Evolutionary conservation across 352 stramenopile species (phyloP).

Genomic region (Phytopythium helicoides): DNA sequence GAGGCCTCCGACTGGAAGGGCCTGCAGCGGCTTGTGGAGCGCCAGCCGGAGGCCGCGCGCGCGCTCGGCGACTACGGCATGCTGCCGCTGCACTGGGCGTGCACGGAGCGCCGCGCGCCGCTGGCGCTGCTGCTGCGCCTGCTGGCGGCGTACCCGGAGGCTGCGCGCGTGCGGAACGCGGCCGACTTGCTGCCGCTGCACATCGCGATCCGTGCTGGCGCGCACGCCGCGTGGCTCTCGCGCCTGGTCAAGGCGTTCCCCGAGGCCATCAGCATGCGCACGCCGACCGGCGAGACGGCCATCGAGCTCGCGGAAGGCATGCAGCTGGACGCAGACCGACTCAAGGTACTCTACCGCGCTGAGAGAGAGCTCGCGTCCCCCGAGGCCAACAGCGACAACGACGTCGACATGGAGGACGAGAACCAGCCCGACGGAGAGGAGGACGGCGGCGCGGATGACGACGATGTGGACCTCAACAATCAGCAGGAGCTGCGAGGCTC

Average conservation of each 20-base stretch:
- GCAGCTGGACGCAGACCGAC: conserved; percentile 30
- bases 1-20: conserved; percentile 77
- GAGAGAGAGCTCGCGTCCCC: conserved; percentile 13
- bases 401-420: conserved; percentile 27
- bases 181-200: conserved; percentile 70
- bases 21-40: conserved; percentile 61
- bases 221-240: conserved; percentile 44
- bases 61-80: conserved; percentile 74
- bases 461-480: conserved; percentile 1
- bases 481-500: too few species aligned
- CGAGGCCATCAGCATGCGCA: conserved; percentile 37
- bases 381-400: conserved; percentile 16
- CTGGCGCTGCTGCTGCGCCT: conserved; percentile 59
- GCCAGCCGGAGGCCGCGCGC: conserved; percentile 38
- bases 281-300: conserved; percentile 43
- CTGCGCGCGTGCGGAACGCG: conserved; percentile 55
- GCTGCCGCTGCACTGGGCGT: conserved; percentile 83
- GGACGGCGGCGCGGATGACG: conserved; percentile 2
- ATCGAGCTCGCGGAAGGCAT: conserved; percentile 53
- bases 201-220: conserved; percentile 68
- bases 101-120: conserved; percentile 61
- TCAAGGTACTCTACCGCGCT: conserved; percentile 46
- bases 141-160: conserved; percentile 57
- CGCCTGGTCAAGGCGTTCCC: conserved; percentile 57
- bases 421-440: conserved; percentile 2